phyloP scores from a whole-genome alignment of 768 basidiomycete species.

The Leccinum rimulosum region DNA sequence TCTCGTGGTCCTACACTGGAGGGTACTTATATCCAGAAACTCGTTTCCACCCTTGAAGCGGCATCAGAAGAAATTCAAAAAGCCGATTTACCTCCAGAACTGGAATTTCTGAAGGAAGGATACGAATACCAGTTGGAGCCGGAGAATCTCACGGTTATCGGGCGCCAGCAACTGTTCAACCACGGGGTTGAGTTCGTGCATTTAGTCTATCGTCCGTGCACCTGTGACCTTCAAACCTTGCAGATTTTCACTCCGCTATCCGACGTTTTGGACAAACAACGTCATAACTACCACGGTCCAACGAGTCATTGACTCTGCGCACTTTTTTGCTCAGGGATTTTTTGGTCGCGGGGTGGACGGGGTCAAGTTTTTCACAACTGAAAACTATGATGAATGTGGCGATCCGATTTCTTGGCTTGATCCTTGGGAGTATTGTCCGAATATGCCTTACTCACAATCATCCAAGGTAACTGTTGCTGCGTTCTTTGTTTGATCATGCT shows the following conservation, averaged over 20 bases:
- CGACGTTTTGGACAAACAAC: slow-evolving; percentile 14
- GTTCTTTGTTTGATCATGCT: background rate
- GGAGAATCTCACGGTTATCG: slow-evolving; percentile 36
- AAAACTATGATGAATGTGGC: slow-evolving; percentile 24
- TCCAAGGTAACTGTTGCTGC: background rate
- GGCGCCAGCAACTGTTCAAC: slow-evolving; percentile 38
- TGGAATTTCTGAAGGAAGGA: slow-evolving; percentile 38
- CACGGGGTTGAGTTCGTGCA: slow-evolving; percentile 37
- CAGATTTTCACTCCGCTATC: slow-evolving; percentile 24
- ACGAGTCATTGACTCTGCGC: slow-evolving; percentile 38
- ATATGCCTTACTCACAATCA: background rate
- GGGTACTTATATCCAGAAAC: slow-evolving; percentile 28
- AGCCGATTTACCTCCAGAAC: slow-evolving; percentile 30
- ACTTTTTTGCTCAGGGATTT: slow-evolving; percentile 40
- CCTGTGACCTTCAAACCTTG: background rate
- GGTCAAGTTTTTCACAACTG: slow-evolving; percentile 28
- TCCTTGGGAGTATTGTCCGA: slow-evolving; percentile 36
- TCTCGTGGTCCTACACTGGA: slow-evolving; percentile 35
- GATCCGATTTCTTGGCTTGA: slow-evolving; percentile 39
- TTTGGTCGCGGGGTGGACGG: slow-evolving; percentile 32
- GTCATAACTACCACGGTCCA: slow-evolving; percentile 11
- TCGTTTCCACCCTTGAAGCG: slow-evolving; percentile 31
- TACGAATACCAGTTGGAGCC: slow-evolving; percentile 34
- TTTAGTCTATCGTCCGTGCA: background rate
- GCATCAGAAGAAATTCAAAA: slow-evolving; percentile 21